Evolutionary conservation across 2,329 filamentous ascomycete species (phyloP), one percentile per base, ranked within the genome.

Genomic region (Aspergillus viridinutans): DNA sequence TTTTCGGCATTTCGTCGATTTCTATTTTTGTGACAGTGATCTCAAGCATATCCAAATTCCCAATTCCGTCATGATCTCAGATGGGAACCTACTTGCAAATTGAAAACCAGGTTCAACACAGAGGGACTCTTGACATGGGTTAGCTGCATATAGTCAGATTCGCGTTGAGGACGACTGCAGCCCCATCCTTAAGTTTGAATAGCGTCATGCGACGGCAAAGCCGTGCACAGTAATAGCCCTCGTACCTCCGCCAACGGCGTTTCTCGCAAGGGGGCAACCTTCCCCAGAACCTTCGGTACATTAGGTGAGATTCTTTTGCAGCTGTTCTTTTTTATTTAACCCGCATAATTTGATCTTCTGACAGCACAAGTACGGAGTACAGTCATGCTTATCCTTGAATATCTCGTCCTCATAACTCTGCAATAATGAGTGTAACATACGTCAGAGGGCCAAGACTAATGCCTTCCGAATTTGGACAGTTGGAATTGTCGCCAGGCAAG

Each of bases 361-460:
- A 14, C 32, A 38, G 32, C 32, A 38, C 14, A 38, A 38, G 32
- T 35, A 17, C 32, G 7, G 32, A 43, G n/a, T 43, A 21, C 40
- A 20, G 10, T 23, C 21, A 23, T 47, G 12, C 5, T 26, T 25
- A 47, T 25, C 3, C 21, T 47, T 47, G 12, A 5, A 14, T 47
- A 21, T 47, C 20, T 26, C 21, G 21, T 10, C 21, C 8, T 43
- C 4, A 21, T 43, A 17, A 9, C 7, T 43, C 21, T 21, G 40
- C n/a, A 17, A 38, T 17, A 38, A 7, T 35, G 5, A 35, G 50
- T 53, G 57, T 51, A 56, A 49, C 53, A 56, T 62, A 62, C 60
- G 60, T 62, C 58, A 62, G 52, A 48, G 52, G 29, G 52, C 48
- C 52, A 59, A 56, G 57, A 56, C 7, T n/a, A 50, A 42, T 49